Conservation (phyloP, 2,329 filamentous ascomycete genomes). For the Apiospora saccharicola region DNA sequence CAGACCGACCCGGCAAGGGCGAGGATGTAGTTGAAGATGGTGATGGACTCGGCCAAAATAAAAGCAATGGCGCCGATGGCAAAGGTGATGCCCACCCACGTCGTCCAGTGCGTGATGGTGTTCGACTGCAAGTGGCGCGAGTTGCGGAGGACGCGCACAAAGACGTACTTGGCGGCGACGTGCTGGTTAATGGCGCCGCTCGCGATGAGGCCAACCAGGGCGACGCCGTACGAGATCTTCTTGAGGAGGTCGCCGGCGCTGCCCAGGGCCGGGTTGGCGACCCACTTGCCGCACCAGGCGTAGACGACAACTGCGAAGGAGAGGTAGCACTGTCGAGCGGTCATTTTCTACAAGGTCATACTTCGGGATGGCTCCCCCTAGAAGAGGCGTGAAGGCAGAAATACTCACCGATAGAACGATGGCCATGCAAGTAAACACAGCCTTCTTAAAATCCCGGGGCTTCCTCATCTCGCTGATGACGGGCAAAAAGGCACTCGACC, state of each 20-base stretch:
- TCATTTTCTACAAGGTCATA: neutral
- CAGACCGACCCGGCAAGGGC: conserved; percentile 29
- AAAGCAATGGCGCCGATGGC: conserved; percentile 29
- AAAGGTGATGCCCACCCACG: conserved; percentile 40
- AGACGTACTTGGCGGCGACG: conserved; percentile 44
- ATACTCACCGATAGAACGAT: conserved; percentile 37
- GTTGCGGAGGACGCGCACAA: conserved; percentile 43
- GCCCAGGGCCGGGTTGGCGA: conserved; percentile 67
- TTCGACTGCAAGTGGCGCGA: conserved; percentile 42
- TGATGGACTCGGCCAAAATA: conserved; percentile 29
- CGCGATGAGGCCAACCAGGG: conserved; percentile 61
- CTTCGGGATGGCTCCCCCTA: neutral
- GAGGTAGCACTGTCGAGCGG: conserved; percentile 49
- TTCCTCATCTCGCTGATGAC: conserved; percentile 70
- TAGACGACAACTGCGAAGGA: conserved; percentile 68
- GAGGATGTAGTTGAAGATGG: conserved; percentile 30
- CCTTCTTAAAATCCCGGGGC: conserved; percentile 65
- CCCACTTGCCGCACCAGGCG: conserved; percentile 67
- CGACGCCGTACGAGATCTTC: conserved; percentile 68
- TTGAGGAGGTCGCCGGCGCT: conserved; percentile 66
- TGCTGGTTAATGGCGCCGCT: conserved; percentile 42
- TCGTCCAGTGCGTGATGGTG: conserved; percentile 39
- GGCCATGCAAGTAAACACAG: conserved; percentile 57
- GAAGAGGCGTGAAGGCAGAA: too few species aligned
- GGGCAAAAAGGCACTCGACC: conserved; percentile 66